Evolutionary conservation across 176 grass and related monocot species (phyloP).

Genomic region (Zoysia pacifica): DNA sequence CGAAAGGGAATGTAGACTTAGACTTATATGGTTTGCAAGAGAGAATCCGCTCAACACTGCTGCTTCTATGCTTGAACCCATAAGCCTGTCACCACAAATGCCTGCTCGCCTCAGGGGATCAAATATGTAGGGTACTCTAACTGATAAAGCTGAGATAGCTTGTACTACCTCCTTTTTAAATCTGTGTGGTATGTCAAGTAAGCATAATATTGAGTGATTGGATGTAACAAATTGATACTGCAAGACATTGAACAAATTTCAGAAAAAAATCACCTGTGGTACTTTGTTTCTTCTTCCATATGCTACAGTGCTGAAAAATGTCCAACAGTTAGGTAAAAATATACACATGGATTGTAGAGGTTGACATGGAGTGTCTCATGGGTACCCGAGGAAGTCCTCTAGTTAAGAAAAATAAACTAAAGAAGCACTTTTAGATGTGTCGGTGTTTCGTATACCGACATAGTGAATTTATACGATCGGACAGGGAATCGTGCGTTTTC

Average conservation of each 20-base stretch:
- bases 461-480: no score
- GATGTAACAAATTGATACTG: neutral
- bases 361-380: neutral
- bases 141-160: conserved; percentile 12
- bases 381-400: neutral
- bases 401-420: neutral
- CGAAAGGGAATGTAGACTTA: neutral
- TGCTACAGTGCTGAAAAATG: conserved; percentile 82
- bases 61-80: conserved; percentile 80
- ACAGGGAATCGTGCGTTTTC: no score
- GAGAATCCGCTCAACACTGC: conserved; percentile 80
- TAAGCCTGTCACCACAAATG: conserved; percentile 96
- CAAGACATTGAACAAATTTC: conserved; percentile 13
- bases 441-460: no score
- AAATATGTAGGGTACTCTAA: conserved; percentile 69
- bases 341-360: neutral
- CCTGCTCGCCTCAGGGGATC: conserved; percentile 87
- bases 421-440: neutral
- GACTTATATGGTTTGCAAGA: conserved; percentile 78
- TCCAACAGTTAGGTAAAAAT: conserved; percentile 60
- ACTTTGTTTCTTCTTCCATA: conserved; percentile 95
- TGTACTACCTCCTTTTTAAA: neutral
- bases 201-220: neutral
- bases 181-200: neutral
- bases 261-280: conserved; percentile 68